Conservation (phyloP, 2,329 filamentous ascomycete genomes). For the Lasiodiplodia gonubiensis region DNA sequence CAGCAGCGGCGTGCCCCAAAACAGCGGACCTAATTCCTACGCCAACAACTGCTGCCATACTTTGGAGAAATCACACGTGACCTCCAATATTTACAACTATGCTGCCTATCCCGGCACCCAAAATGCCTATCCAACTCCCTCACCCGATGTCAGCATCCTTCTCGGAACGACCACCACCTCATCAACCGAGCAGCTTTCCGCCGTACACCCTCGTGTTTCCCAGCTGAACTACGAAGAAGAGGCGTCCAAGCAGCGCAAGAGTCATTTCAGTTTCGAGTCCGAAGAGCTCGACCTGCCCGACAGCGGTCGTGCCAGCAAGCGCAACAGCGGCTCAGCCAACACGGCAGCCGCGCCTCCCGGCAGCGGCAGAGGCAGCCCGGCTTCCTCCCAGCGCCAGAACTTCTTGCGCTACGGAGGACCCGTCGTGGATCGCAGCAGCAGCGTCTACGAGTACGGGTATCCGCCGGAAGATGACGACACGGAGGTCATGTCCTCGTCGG, state of each 20-base stretch:
- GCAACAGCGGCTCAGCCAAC: not conserved
- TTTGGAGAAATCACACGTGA: constrained; percentile 2
- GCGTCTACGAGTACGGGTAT: constrained; percentile 17
- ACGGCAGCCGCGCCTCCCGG: not conserved
- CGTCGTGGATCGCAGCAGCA: constrained; percentile 11
- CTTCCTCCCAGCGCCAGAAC: constrained; percentile 5
- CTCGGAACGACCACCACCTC: constrained; percentile 8
- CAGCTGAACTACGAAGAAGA: constrained; percentile 18
- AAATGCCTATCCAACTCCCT: constrained; percentile 18
- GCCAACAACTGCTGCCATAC: not conserved
- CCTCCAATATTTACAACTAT: constrained; percentile 23
- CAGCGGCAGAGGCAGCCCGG: not conserved
- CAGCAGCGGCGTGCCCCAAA: constrained; percentile 17
- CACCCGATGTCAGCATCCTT: constrained; percentile 21
- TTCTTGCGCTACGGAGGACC: constrained; percentile 5
- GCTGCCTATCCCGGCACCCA: constrained; percentile 14
- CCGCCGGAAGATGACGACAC: constrained; percentile 8
- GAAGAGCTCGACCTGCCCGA: constrained; percentile 17
- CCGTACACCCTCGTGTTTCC: constrained; percentile 1
- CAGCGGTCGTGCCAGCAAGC: constrained; percentile 16
- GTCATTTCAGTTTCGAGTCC: constrained; percentile 25
- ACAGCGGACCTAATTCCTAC: not conserved
- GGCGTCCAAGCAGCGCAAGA: constrained; percentile 8
- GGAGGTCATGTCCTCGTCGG: not conserved
- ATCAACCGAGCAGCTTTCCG: constrained; percentile 7